Evolutionary conservation across 371 early-diverging fungal genomes (phyloP), one percentile per base, ranked within the genome.

Genomic region (Choanephora cucurbitarum): DNA sequence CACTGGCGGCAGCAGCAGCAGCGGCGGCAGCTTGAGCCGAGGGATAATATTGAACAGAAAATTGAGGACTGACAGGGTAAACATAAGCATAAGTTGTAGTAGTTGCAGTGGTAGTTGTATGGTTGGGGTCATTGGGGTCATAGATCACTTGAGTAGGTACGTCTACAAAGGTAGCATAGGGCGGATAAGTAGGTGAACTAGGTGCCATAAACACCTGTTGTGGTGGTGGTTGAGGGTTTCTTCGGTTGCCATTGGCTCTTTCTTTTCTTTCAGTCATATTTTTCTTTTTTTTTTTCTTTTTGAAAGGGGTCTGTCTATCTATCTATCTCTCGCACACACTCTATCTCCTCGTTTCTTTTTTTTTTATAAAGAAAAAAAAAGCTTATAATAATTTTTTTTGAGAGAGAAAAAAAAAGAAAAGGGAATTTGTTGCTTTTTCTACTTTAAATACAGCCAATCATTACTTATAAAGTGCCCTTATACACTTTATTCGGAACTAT

Each of bases 41-140:
- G n/a, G 66, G 47, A 49, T 70, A 72, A 17, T 72, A 72, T 34
- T 69, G 72, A 23, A 75, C 61, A 2, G 65, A 51, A 47, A 64
- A 69, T 47, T 64, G 75, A 37, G 76, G 76, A 18, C 70, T 67
- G 6, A 73, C 32, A 14, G 70, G 73, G 34, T 70, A 73, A 40
- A 70, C 55, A 52, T 72, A 70, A 23, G 62, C 61, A 59, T 49
- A 69, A 2, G 58, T 51, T 18, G 62, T 19, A 23, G 51, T 49
- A 15, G 43, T 19, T 24, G 28, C 11, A 32, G 52, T 21, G 24
- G 60, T 28, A 28, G 28, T 28, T 7, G 28, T 28, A 46, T 57
- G 52, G 22, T 50, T 59, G 17, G 70, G 55, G 39, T 66, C 63
- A 31, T 32, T 55, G 10, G 55, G 48, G 19, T 56, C 55, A 24